Percentiles rank a stretch among this genome's conserved stretches.
phyloP scores from a whole-genome alignment of 2,329 filamentous ascomycete species.

The Sporothrix dimorphospora region DNA sequence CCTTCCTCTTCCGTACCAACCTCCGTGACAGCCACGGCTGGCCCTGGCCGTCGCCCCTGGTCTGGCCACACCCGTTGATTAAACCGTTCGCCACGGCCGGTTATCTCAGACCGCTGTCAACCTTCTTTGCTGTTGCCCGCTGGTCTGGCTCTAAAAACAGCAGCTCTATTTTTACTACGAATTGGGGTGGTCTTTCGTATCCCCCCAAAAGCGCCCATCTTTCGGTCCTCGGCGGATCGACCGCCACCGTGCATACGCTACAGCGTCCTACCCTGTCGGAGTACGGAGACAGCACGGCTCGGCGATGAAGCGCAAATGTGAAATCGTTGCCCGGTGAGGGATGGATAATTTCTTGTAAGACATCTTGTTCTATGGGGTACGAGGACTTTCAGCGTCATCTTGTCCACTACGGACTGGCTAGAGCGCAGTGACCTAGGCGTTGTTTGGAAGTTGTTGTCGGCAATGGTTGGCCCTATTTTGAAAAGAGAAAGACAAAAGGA shows the following conservation, averaged over 20 bases:
- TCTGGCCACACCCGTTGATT: not conserved
- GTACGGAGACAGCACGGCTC: not conserved
- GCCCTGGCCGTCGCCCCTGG: not conserved
- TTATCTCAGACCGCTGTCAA: not conserved
- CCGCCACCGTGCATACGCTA: not conserved
- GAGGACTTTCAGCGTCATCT: not conserved
- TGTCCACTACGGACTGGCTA: not conserved
- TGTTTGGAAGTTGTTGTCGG: constrained; percentile 15
- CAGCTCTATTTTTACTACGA: not conserved
- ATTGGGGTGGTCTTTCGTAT: not conserved
- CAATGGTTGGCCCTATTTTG: not conserved
- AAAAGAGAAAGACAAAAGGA: not conserved
- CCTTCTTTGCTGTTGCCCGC: not conserved
- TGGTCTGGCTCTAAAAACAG: not conserved
- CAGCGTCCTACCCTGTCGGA: not conserved
- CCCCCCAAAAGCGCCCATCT: not conserved
- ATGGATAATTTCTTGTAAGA: no score
- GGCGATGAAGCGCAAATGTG: not conserved
- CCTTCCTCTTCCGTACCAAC: constrained; percentile 25
- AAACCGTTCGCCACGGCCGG: not conserved
- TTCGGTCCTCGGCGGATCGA: constrained; percentile 1
- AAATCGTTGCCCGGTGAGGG: not conserved
- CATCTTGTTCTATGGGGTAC: no score
- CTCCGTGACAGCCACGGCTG: constrained; percentile 5
- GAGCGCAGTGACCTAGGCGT: not conserved